Percentiles rank a stretch among this genome's conserved stretches.
Conservation (phyloP, 2,329 filamentous ascomycete species). For the Escovopsis weberi region DNA sequence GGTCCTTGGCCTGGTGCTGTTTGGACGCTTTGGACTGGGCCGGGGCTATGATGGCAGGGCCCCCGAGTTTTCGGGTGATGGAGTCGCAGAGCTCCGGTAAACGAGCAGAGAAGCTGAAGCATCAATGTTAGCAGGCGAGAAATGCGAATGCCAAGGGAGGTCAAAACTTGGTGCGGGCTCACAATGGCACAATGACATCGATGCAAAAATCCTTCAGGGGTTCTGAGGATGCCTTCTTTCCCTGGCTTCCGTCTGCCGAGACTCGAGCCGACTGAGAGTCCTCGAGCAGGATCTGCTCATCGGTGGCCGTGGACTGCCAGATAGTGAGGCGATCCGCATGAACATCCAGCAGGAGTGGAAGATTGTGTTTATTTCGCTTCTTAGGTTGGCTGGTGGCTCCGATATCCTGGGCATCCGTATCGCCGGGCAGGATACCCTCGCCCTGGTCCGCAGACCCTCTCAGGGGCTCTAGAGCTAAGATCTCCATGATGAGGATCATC, state of each 20-base stretch:
- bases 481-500: slow-evolving; percentile 65
- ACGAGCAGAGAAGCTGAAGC: slow-evolving; percentile 52
- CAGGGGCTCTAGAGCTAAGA: slow-evolving; percentile 52
- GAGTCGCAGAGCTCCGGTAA: slow-evolving; percentile 56
- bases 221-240: slow-evolving; percentile 36
- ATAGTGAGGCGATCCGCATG: slow-evolving; percentile 69
- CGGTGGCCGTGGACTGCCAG: slow-evolving; percentile 62
- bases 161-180: slow-evolving; percentile 17
- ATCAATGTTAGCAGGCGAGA: slow-evolving; percentile 17
- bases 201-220: slow-evolving; percentile 63
- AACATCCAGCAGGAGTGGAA: slow-evolving; percentile 53
- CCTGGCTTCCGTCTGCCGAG: slow-evolving; percentile 19
- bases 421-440: slow-evolving; percentile 30
- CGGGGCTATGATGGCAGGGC: slow-evolving; percentile 45
- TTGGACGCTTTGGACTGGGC: slow-evolving; percentile 35
- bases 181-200: slow-evolving; percentile 71
- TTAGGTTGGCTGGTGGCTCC: slow-evolving; percentile 24
- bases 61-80: slow-evolving; percentile 64
- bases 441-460: slow-evolving; percentile 24
- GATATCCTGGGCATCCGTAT: slow-evolving; percentile 14
- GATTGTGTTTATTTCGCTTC: slow-evolving; percentile 48
- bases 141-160: too few relatives aligned
- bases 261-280: slow-evolving; percentile 28
- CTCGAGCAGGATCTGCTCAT: slow-evolving; percentile 37
- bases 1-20: slow-evolving; percentile 26